Percentiles rank a stretch among this genome's conserved stretches.
Evolutionary conservation across 2,329 filamentous ascomycete genomes (phyloP).

Genomic region (Sporothrix phasma): DNA sequence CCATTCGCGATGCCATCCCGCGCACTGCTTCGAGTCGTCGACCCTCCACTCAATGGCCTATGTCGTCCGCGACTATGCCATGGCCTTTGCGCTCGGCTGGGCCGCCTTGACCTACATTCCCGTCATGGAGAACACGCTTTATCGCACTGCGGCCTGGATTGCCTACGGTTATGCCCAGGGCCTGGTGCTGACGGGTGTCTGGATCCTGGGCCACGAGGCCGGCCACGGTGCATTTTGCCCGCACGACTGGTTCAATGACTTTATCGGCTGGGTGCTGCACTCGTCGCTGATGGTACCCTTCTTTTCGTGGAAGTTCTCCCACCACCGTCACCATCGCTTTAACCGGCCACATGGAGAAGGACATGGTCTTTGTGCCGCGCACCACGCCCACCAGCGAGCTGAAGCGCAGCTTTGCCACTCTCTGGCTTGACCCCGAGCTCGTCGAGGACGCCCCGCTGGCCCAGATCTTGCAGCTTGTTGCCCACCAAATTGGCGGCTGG

Average conservation of each 20-base stretch:
- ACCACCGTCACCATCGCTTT: slow-evolving; percentile 99
- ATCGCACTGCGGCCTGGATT: slow-evolving; percentile 54
- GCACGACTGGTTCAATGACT: slow-evolving; percentile 83
- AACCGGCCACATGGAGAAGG: slow-evolving; percentile 93
- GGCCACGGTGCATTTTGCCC: slow-evolving; percentile 93
- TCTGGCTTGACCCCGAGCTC: slow-evolving; percentile 66
- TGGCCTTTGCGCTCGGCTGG: slow-evolving; percentile 68
- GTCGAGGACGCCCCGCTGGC: slow-evolving; percentile 54
- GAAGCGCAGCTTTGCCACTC: slow-evolving; percentile 85
- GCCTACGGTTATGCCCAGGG: slow-evolving; percentile 74
- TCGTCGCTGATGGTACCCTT: slow-evolving; percentile 81
- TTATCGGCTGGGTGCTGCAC: slow-evolving; percentile 83
- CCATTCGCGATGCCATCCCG: slow-evolving; percentile 91
- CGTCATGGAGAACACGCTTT: slow-evolving; percentile 62
- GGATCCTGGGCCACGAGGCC: slow-evolving; percentile 96
- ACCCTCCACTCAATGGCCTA: slow-evolving; percentile 65
- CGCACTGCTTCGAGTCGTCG: slow-evolving; percentile 91
- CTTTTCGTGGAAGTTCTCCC: slow-evolving; percentile 99
- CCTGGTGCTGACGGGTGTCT: slow-evolving; percentile 83
- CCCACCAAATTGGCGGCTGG: slow-evolving; percentile 88
- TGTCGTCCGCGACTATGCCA: slow-evolving; percentile 69
- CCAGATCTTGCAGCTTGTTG: slow-evolving; percentile 43
- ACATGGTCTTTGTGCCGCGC: slow-evolving; percentile 96
- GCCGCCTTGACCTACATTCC: slow-evolving; percentile 85
- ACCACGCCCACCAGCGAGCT: slow-evolving; percentile 72